phyloP scores from a whole-genome alignment of 129 eudicot species.

The Oenanthe sinensis region DNA sequence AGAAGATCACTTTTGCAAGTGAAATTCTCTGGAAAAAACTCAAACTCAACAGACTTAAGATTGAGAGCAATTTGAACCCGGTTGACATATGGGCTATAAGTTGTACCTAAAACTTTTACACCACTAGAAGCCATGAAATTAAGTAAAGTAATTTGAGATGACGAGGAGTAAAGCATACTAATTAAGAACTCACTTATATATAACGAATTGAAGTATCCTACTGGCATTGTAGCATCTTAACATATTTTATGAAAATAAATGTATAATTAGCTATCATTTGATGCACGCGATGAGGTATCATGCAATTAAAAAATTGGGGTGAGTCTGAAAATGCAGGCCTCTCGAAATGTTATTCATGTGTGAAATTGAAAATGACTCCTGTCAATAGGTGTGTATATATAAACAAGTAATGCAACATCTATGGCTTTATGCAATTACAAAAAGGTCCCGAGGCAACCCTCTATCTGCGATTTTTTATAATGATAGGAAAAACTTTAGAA shows the following conservation, averaged over 20 bases:
- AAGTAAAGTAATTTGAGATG: background rate
- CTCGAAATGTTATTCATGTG: background rate
- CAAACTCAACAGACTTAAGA: background rate
- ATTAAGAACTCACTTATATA: background rate
- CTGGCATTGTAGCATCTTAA: no score
- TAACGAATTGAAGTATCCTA: background rate
- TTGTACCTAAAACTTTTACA: background rate
- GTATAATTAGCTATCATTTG: background rate
- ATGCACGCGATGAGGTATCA: background rate
- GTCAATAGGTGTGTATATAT: no score
- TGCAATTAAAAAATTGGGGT: background rate
- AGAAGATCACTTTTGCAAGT: background rate
- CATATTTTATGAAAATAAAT: no score
- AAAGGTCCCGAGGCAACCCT: no score
- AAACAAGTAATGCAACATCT: no score
- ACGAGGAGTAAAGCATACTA: background rate
- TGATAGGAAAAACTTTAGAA: no score
- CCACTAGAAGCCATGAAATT: background rate
- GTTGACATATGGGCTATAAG: background rate
- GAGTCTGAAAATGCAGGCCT: background rate
- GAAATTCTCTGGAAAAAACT: background rate
- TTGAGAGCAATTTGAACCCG: constrained; percentile 8
- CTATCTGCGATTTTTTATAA: no score
- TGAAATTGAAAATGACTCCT: no score
- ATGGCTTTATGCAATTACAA: no score